phyloP scores from a whole-genome alignment of 345 rosid genomes.

The Bruguiera sexangula region DNA sequence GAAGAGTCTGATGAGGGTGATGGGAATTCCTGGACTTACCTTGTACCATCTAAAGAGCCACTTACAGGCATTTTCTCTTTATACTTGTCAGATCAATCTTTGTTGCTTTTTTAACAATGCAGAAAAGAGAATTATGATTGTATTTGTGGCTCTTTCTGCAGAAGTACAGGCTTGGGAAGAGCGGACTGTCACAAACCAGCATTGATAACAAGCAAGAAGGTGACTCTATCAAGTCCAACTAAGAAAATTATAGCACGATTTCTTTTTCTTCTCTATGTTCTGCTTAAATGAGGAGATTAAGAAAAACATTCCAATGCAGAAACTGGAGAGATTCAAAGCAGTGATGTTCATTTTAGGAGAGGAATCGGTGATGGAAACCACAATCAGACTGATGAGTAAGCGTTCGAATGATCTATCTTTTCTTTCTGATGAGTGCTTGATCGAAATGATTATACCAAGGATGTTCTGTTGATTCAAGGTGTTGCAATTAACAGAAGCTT shows the following conservation, averaged over 20 bases:
- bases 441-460: slow-evolving; percentile 6
- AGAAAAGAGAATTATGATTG: not conserved
- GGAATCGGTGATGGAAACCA: slow-evolving; percentile 35
- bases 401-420: slow-evolving; percentile 13
- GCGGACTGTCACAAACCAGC: slow-evolving; percentile 46
- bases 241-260: not conserved
- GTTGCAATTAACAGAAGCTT: slow-evolving; percentile 45
- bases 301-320: slow-evolving; percentile 34
- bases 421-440: slow-evolving; percentile 13
- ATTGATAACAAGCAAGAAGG: slow-evolving; percentile 40
- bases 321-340: slow-evolving; percentile 41
- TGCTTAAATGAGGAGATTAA: not conserved
- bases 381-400: slow-evolving; percentile 59
- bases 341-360: slow-evolving; percentile 20
- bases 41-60: slow-evolving; percentile 96
- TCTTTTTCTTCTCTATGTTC: not conserved
- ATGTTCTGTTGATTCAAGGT: slow-evolving; percentile 8
- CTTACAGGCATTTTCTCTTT: slow-evolving; percentile 56
- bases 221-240: slow-evolving; percentile 2
- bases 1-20: slow-evolving; percentile 73
- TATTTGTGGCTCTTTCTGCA: slow-evolving; percentile 33
- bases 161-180: slow-evolving; percentile 93
- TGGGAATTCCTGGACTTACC: slow-evolving; percentile 86
- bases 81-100: slow-evolving; percentile 5
- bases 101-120: not conserved